Evolutionary conservation across 1,284 basidiomycete genomes (phyloP).

Genomic region (Malassezia dermatis): DNA sequence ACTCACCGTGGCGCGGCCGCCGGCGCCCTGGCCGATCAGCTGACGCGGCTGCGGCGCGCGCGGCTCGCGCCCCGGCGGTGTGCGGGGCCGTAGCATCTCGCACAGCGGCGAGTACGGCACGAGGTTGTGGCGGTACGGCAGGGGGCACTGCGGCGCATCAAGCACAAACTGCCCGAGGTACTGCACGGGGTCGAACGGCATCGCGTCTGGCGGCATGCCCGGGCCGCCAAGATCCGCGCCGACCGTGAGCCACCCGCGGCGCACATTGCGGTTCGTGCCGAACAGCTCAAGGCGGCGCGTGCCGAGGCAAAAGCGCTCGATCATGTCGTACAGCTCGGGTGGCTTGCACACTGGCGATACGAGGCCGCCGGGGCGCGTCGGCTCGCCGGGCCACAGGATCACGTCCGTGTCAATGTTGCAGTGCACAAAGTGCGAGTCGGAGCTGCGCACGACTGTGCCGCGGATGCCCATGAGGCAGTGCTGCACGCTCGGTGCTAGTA

Average conservation of each 20-base stretch:
- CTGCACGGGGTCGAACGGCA: conserved; percentile 24
- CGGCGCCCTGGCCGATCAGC: conserved; percentile 38
- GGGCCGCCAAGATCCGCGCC: conserved; percentile 50
- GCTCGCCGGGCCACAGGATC: conserved; percentile 82
- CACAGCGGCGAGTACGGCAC: conserved; percentile 30
- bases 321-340: conserved; percentile 83
- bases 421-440: conserved; percentile 89
- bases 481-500: conserved; percentile 49
- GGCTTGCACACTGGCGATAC: conserved; percentile 61
- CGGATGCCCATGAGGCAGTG: conserved; percentile 98
- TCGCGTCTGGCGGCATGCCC: conserved; percentile 10
- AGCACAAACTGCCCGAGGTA: conserved; percentile 33
- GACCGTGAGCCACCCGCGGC: conserved; percentile 85
- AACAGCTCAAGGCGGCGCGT: conserved; percentile 83
- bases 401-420: conserved; percentile 98
- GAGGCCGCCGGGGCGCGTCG: conserved; percentile 33
- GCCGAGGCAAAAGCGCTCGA: conserved; percentile 96
- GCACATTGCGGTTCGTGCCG: conserved; percentile 61
- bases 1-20: conserved; percentile 33
- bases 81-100: conserved; percentile 37
- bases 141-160: conserved; percentile 33
- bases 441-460: conserved; percentile 85
- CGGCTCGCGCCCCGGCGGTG: conserved; percentile 20
- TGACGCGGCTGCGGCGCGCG: conserved; percentile 4
- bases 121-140: conserved; percentile 30